Base-by-base conservation (phyloP, 495 filamentous ascomycete species). In the Cercophora sp. region DNA sequence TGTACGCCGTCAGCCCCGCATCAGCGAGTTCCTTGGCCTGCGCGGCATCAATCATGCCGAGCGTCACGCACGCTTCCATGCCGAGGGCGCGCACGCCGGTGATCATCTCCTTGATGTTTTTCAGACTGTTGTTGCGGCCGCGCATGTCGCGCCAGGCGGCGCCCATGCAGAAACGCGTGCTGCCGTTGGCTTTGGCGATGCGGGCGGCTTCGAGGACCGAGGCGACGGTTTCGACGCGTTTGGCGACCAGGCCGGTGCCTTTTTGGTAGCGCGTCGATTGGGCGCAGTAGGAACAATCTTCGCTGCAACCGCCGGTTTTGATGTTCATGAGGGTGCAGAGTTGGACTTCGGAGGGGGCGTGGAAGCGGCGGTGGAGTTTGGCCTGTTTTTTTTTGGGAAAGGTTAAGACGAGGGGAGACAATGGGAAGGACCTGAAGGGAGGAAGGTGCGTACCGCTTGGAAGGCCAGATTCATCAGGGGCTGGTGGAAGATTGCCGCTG, bases 261-360 rank as follows among this genome's bases (percentile, higher is more conserved):
- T 86, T 87, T 40, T 81, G 66, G 75, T 94, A 84, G 35, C 85
- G 84, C 15, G 85, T 87, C 8, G 87, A 90, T 66, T 94, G 89
- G 6, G 89, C 87, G 67, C 89, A 94, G 76, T 92, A 94, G 24
- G 83, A 85, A 64, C 89, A 94, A 71, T 94, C 89, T 65, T 92
- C 89, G 62, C 78, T 84, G 68, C 89, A 94, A 22, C 89, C 89
- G 41, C 89, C 89, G n/a, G 88, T 92, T 59, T 93, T 94, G 77
- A 94, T 94, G 77, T 91, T 92, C 85, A 92, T 90, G 47, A 94
- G 74, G 1, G 89, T 94, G 74, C 89, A 92, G 73, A 92, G 86
- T 64, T 94, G 89, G 63, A 94, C 85, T 5, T 84, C 78, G 26
- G 81, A 70, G 29, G 89, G 87, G 66, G 84, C 77, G 70, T 92